Percentiles rank a stretch among this genome's conserved stretches.
Evolutionary conservation across 495 filamentous ascomycete species (phyloP).

Genomic region (Beverwykella pulmonaria): DNA sequence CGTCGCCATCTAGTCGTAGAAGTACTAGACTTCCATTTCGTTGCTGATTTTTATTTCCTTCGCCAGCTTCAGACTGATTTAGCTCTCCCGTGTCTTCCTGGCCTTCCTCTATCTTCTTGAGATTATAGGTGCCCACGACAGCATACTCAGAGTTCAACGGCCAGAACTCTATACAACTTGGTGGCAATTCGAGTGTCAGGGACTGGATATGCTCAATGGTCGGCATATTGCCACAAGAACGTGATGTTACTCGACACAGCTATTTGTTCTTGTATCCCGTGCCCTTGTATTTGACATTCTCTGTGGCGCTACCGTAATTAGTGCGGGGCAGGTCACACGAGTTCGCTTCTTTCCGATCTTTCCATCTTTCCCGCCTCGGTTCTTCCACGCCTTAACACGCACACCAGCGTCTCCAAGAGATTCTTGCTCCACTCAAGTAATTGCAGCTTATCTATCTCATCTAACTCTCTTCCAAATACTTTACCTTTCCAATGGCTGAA

Average conservation of each 20-base stretch:
- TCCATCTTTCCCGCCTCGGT: too few relatives aligned
- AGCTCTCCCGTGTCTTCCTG: slow-evolving; percentile 39
- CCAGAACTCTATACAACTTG: slow-evolving; percentile 84
- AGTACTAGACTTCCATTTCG: slow-evolving; percentile 32
- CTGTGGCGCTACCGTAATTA: too few relatives aligned
- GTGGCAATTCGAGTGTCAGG: slow-evolving; percentile 62
- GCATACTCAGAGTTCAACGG: slow-evolving; percentile 66
- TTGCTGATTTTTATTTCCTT: slow-evolving; percentile 29
- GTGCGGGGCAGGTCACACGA: too few relatives aligned
- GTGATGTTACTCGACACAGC: not conserved
- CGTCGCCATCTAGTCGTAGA: slow-evolving; percentile 46
- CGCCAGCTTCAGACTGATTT: slow-evolving; percentile 23
- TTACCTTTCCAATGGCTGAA: too few relatives aligned
- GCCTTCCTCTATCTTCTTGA: slow-evolving; percentile 56
- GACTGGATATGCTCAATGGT: slow-evolving; percentile 46
- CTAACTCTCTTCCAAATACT: too few relatives aligned
- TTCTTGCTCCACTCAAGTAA: too few relatives aligned
- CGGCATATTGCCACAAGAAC: slow-evolving; percentile 22
- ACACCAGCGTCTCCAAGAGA: too few relatives aligned
- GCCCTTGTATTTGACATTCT: too few relatives aligned
- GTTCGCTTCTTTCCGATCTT: too few relatives aligned
- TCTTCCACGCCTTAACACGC: too few relatives aligned
- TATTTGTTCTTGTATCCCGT: too few relatives aligned
- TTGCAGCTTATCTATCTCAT: too few relatives aligned
- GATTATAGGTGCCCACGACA: slow-evolving; percentile 82